These are phyloP conservation scores for Sapria himalayana DNA, from an alignment of 345 rosid genomes.

Conservation along the genomic window DNA sequence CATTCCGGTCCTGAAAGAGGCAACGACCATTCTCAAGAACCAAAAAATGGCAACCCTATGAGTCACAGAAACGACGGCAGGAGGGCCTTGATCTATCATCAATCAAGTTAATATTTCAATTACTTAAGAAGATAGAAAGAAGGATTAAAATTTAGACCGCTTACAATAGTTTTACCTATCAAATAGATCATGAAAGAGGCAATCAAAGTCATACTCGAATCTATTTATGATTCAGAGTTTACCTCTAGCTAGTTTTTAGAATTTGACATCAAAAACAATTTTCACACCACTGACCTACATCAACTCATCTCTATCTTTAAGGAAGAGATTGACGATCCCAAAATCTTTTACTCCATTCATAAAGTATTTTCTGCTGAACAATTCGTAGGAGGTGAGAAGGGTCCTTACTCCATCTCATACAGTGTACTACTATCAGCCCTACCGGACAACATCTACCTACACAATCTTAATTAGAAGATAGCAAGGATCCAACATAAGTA, in stretches of 20 bases:
- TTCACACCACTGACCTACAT: conserved; percentile 7
- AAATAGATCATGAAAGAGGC: conserved; percentile 3
- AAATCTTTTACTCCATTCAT: conserved; percentile 1
- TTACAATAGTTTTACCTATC: conserved; percentile 1
- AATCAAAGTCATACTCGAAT: too few species aligned
- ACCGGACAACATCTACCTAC: too few species aligned
- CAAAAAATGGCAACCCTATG: not conserved
- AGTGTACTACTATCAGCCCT: too few species aligned
- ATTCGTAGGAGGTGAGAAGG: conserved; percentile 4
- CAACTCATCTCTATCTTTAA: conserved; percentile 8
- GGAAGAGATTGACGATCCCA: conserved; percentile 5
- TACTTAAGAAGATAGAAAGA: too few species aligned
- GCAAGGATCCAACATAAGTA: too few species aligned
- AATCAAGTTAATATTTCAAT: not conserved
- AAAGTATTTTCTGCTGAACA: not conserved
- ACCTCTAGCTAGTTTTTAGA: conserved; percentile 10
- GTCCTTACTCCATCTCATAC: too few species aligned
- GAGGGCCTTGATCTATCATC: too few species aligned
- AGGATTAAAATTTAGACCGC: not conserved
- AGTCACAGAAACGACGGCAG: not conserved
- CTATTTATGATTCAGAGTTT: not conserved
- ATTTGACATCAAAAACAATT: conserved; percentile 9
- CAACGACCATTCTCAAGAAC: conserved; percentile 2
- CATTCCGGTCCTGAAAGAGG: not conserved
- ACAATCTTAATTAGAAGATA: too few species aligned